These are phyloP conservation scores for Phenoliferia sp. DNA, from an alignment of 1,284 basidiomycete genomes.

Conservation along the genomic window DNA sequence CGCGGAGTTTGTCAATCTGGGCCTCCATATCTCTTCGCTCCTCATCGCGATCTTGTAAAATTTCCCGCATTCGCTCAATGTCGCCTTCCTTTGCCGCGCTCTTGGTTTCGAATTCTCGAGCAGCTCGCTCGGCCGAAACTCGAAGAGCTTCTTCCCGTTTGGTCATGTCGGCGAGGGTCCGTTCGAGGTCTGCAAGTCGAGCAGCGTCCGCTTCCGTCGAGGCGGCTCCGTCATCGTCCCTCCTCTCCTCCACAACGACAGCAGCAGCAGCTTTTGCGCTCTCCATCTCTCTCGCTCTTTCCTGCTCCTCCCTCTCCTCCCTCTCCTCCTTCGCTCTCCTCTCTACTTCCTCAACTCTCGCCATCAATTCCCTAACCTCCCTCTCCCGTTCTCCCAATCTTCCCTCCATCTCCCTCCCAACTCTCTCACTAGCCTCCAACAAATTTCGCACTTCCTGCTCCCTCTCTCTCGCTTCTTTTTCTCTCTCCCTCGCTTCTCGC, in stretches of 20 bases:
- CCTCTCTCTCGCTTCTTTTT: constrained; percentile 48
- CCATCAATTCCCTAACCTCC: constrained; percentile 5
- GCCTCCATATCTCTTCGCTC: constrained; percentile 40
- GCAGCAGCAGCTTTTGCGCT: too few species aligned
- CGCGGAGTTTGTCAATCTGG: constrained; percentile 72
- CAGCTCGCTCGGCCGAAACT: constrained; percentile 25
- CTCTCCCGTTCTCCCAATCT: constrained; percentile 14
- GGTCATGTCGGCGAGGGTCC: too few species aligned
- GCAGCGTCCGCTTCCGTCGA: too few species aligned
- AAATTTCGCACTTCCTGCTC: constrained; percentile 21
- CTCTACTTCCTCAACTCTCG: constrained; percentile 7
- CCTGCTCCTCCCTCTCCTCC: constrained; percentile 10
- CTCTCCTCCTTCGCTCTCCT: constrained; percentile 29
- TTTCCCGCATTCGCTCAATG: constrained; percentile 32
- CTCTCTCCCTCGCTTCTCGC: not conserved
- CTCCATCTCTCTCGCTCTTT: constrained; percentile 30
- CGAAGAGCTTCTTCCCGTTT: too few species aligned
- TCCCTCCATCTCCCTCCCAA: constrained; percentile 39
- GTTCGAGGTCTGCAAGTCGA: too few species aligned
- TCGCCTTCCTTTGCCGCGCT: constrained; percentile 35
- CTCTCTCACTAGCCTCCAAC: constrained; percentile 43
- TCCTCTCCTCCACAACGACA: too few species aligned
- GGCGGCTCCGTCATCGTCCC: too few species aligned
- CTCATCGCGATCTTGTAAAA: constrained; percentile 32
- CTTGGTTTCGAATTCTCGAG: constrained; percentile 25